Percentiles rank a stretch among this genome's conserved stretches.
Conservation (phyloP, 2,329 filamentous ascomycete species). For the Magnaporthiopsis incrustans region DNA sequence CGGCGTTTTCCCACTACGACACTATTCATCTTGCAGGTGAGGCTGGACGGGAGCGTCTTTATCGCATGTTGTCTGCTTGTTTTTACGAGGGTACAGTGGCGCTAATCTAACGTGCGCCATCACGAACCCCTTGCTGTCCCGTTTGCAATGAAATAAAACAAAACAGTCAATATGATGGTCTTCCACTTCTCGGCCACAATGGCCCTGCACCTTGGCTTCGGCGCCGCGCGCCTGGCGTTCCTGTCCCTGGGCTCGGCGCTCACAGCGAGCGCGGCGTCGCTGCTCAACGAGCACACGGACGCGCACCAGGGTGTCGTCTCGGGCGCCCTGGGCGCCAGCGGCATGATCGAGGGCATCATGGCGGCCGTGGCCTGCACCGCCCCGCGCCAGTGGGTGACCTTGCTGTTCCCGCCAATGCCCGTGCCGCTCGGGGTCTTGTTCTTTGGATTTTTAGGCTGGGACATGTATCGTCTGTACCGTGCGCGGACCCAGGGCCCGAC, state of each 20-base stretch:
- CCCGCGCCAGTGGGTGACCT: constrained; percentile 12
- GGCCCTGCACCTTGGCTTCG: constrained; percentile 12
- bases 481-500: constrained; percentile 9
- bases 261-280: constrained; percentile 11
- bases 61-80: neutral
- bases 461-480: constrained; percentile 12
- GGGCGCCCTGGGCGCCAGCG: constrained; percentile 17
- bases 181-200: constrained; percentile 11
- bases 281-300: constrained; percentile 11
- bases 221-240: constrained; percentile 8
- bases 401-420: constrained; percentile 15
- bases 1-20: constrained; percentile 16
- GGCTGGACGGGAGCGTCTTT: neutral
- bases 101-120: neutral
- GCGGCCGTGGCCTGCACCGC: constrained; percentile 13
- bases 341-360: constrained; percentile 16
- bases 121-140: no score
- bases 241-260: constrained; percentile 16
- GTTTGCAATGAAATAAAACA: no score
- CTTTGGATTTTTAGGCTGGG: constrained; percentile 14
- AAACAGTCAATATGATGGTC: constrained; percentile 16
- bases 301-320: neutral
- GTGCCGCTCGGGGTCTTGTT: constrained; percentile 13
- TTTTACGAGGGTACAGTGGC: no score
- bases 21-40: constrained; percentile 13